phyloP scores from a whole-genome alignment of 345 rosid species.

The Toxicodendron radicans region DNA sequence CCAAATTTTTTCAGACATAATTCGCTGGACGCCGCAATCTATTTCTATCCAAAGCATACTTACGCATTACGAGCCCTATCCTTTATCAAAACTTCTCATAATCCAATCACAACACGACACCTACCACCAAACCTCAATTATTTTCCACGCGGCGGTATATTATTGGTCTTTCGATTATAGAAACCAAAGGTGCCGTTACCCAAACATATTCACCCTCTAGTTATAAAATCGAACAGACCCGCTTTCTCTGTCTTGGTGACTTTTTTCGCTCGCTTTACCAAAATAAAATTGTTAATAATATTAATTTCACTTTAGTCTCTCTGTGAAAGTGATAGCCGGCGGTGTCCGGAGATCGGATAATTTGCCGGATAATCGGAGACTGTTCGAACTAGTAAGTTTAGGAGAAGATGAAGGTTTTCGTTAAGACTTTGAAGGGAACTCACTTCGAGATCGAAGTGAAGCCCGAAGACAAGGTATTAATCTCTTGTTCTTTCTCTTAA shows the following conservation, averaged over 20 bases:
- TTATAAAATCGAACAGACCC: not conserved
- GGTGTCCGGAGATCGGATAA: not conserved
- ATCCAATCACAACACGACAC: not conserved
- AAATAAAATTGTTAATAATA: not conserved
- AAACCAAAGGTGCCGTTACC: not conserved
- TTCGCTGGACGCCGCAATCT: not conserved
- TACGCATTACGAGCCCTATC: not conserved
- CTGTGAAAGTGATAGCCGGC: slow-evolving; percentile 10
- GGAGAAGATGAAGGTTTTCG: slow-evolving; percentile 45
- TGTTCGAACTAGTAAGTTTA: not conserved
- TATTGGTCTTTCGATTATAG: not conserved
- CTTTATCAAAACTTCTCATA: not conserved
- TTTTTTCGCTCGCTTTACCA: not conserved
- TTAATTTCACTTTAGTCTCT: slow-evolving; percentile 4
- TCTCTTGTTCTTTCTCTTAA: not conserved
- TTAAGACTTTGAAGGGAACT: slow-evolving; percentile 50
- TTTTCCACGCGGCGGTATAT: not conserved
- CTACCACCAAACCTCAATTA: no score
- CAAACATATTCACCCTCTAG: not conserved
- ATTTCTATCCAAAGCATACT: not conserved
- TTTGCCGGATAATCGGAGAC: slow-evolving; percentile 1
- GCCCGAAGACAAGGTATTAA: slow-evolving; percentile 37
- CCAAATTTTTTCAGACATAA: not conserved
- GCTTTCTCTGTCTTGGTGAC: not conserved
- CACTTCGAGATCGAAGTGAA: slow-evolving; percentile 47